Conservation (phyloP, 2,329 filamentous ascomycete genomes). For the Knoxdaviesia proteae region DNA sequence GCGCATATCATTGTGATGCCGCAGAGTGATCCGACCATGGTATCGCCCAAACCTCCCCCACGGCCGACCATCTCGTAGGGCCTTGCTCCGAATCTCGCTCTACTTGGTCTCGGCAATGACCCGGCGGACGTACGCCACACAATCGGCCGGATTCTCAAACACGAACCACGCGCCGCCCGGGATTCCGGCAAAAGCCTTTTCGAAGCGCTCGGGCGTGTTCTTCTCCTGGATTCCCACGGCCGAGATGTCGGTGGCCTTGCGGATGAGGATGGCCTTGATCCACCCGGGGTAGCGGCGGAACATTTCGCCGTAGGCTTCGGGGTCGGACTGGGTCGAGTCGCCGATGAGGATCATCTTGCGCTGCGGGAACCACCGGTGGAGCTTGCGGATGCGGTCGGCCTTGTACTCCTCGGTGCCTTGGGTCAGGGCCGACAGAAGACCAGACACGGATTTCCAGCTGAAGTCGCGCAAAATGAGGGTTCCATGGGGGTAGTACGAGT, state of each 20-base stretch:
- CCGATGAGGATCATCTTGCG: slow-evolving; percentile 69
- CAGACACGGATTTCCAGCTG: slow-evolving; percentile 66
- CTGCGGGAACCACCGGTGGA: slow-evolving; percentile 59
- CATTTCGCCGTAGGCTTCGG: slow-evolving; percentile 72
- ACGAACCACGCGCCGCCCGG: slow-evolving; percentile 57
- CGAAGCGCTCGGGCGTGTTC: slow-evolving; percentile 56
- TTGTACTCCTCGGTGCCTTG: slow-evolving; percentile 75
- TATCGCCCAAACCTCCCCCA: no score
- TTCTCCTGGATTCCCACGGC: slow-evolving; percentile 49
- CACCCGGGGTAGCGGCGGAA: slow-evolving; percentile 49
- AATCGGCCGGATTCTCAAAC: slow-evolving; percentile 59
- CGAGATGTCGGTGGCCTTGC: slow-evolving; percentile 59
- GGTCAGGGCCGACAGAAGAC: slow-evolving; percentile 60
- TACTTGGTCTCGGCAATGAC: no score
- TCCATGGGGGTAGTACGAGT: slow-evolving; percentile 50
- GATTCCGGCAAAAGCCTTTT: slow-evolving; percentile 60
- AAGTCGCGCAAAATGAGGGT: slow-evolving; percentile 71
- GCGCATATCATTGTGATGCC: no score
- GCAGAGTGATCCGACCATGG: no score
- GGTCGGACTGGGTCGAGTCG: slow-evolving; percentile 80
- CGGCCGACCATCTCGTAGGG: no score
- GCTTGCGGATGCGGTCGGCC: slow-evolving; percentile 54
- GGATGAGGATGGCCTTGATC: slow-evolving; percentile 68
- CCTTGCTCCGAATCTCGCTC: no score
- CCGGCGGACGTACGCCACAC: slow-evolving; percentile 8